Conservation (phyloP, 306 rosid genomes). For the Cicer bijugum region DNA sequence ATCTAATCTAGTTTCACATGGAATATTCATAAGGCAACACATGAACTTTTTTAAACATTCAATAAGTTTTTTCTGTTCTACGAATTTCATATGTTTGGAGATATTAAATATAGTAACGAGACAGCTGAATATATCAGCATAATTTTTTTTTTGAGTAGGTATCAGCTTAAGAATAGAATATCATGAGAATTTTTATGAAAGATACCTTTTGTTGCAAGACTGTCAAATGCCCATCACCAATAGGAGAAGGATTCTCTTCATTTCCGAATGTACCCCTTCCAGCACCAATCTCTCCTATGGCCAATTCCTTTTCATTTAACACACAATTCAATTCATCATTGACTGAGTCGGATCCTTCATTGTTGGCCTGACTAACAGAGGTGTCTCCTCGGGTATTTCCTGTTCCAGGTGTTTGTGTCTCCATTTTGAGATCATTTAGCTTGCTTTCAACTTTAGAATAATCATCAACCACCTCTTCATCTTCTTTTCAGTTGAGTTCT, state of each 20-base stretch:
- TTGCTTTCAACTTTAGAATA: constrained; percentile 41
- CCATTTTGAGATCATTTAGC: constrained; percentile 53
- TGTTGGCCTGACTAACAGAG: constrained; percentile 32
- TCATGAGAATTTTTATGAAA: constrained; percentile 25
- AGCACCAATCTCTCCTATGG: constrained; percentile 16
- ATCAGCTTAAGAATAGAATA: constrained; percentile 37
- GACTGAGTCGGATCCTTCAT: constrained; percentile 45
- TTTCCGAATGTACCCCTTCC: constrained; percentile 46
- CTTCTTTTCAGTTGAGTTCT: constrained; percentile 35
- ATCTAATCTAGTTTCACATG: constrained; percentile 40
- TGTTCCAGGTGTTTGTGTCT: constrained; percentile 38
- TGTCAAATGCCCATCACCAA: constrained; percentile 33
- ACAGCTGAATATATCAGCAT: constrained; percentile 16
- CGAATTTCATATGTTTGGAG: constrained; percentile 36
- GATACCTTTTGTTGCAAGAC: constrained; percentile 44
- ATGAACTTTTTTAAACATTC: constrained; percentile 19
- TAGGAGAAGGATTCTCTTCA: constrained; percentile 35
- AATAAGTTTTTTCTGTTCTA: constrained; percentile 22
- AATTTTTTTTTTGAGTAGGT: not conserved
- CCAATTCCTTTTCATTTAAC: constrained; percentile 36
- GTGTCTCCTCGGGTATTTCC: constrained; percentile 33
- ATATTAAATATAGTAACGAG: constrained; percentile 28
- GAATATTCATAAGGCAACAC: not conserved
- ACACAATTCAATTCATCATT: constrained; percentile 38
- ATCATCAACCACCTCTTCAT: constrained; percentile 40